Evolutionary conservation across 164 flowering plant genomes (phyloP), one percentile per base, ranked within the genome.

Genomic region (Dillenia turbinata): DNA sequence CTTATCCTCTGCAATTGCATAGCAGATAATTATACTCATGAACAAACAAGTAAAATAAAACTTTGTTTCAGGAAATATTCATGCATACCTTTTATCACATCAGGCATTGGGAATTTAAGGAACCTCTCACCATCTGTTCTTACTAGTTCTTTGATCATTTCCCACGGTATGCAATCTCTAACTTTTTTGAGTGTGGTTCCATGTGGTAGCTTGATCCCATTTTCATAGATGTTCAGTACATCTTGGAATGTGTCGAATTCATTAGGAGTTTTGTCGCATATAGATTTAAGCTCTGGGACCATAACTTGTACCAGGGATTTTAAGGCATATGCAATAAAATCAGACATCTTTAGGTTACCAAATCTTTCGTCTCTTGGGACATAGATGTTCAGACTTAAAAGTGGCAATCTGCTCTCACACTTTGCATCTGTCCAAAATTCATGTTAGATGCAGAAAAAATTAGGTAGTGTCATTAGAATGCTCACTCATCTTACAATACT

Each of bases 301-400:
- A 85, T 9, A 13, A 90, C 66, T 60, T 94, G 97, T 43, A 73
- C 79, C 10, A 94, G 16, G 16, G 97, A 78, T 64, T 89, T 91
- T 44, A 89, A 46, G 46, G 83, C 82, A 67, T 83, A 83, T 12
- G 83, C 97, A 9, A 94, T 75, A 72, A 91, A 84, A 77, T 89
- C 99, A 16, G 95, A 85, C 66, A 94, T 68, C 75, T 89, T 94
- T 54, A 91, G 12, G 60, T 76, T 88, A 11, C 77, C 72, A 63
- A 94, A 94, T 52, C 85, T 74, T 72, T 94, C 99, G 63, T 94
- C 97, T 62, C 89, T 73, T 3, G 99, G 99, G 51, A 94, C 92
- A 63, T 94, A 94, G 40, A 91, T 77, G 79, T 89, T 72, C 49
- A 94, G 71, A 63, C 85, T 81, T 47, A 85, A 65, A 10, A 88